Evolutionary conservation across 768 basidiomycete genomes (phyloP).

Genomic region (Tephrocybe sp.): DNA sequence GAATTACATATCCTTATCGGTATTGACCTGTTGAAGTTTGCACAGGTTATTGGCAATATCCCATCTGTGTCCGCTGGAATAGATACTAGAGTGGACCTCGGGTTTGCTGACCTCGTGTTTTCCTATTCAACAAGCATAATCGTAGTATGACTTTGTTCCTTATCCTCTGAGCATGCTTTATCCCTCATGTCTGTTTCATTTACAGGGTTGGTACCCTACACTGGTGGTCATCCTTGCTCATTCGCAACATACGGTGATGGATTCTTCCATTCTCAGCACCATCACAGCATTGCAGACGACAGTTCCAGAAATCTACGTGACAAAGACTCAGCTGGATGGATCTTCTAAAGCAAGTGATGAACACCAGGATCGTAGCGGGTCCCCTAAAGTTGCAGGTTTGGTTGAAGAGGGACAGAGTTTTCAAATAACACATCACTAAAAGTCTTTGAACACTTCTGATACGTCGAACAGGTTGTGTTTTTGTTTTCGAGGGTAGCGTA

Average conservation of each 20-base stretch:
- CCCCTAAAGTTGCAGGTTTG: no score
- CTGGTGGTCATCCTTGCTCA: slow-evolving; percentile 1
- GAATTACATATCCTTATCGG: background rate
- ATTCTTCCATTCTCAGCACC: background rate
- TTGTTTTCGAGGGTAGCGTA: no score
- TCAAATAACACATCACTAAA: no score
- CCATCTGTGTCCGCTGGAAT: background rate
- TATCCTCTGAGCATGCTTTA: background rate
- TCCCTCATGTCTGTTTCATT: background rate
- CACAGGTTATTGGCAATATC: slow-evolving; percentile 4
- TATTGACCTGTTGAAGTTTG: background rate
- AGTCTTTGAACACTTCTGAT: no score
- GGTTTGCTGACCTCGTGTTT: background rate
- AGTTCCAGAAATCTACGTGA: background rate
- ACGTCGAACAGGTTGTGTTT: no score
- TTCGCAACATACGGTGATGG: background rate
- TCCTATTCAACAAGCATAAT: slow-evolving; percentile 8
- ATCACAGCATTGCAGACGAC: background rate
- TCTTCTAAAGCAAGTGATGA: background rate
- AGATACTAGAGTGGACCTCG: background rate
- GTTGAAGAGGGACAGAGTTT: no score
- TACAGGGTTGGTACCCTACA: slow-evolving; percentile 4
- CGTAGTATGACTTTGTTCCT: background rate
- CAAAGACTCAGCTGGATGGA: background rate
- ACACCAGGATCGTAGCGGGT: no score